Evolutionary conservation across 306 rosid species (phyloP), one percentile per base, ranked within the genome.

Genomic region (Sechiopsis laciniata): DNA sequence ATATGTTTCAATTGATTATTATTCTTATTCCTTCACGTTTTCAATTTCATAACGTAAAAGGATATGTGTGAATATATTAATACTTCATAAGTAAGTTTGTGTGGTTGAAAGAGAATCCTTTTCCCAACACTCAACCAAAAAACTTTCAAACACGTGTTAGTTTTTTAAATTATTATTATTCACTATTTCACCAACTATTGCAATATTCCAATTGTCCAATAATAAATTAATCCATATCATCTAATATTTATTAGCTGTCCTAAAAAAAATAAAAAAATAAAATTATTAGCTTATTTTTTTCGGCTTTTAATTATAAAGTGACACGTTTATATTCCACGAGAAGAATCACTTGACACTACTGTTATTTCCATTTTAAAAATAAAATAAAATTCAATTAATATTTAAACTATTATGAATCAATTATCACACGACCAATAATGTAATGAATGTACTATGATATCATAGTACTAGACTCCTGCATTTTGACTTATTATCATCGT

Each of bases 41-140:
- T 32, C 22, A 60, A 24, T 2, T 60, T 60, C 6, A 60, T 59
- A 24, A 13, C 66, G 66, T 60, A 60, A 7, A 60, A 60, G n/a
- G 8, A 15, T 1, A 15, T 6, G 14, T 60, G 45, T 60, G 66
- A 60, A 26, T 62, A 48, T 48, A 48, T 48, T 48, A 37, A 51
- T 13, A 60, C 26, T 60, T 60, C 42, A 60, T 26, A 26, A 60
- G 6, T 20, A 22, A 24, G 26, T 0, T 24, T 59, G 17, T 59
- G n/a, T 60, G 19, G 68, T 64, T 17, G 16, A 4, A 19, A 32
- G 37, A 66, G 72, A 66, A 66, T 66, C 72, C 11, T 10, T 66
- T 66, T 66, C 53, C 71, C 71, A 65, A 65, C 71, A 65, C 71
- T 64, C 71, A 40, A 42, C 71, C 26, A 10, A 17, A 66, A 19